A percentile compares a stretch with the other conserved stretches of the same genome.
Conservation (phyloP, 139 green algal genomes). For the Desmodesmus armatus region DNA sequence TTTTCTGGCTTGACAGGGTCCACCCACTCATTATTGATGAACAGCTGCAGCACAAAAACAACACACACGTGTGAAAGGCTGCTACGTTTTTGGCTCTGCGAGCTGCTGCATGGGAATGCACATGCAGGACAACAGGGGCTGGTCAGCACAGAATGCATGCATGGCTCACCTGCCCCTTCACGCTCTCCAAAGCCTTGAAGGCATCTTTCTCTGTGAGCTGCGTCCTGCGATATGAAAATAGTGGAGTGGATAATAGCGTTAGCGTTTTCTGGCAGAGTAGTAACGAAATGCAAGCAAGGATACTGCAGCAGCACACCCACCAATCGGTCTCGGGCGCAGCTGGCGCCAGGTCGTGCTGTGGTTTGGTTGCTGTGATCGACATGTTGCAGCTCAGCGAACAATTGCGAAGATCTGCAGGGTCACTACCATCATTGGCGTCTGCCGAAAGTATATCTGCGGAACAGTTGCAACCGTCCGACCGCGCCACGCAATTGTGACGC, state of each 20-base stretch:
- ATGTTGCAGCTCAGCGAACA: too few relatives aligned
- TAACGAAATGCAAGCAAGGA: not conserved
- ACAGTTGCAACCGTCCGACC: too few relatives aligned
- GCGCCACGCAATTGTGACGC: too few relatives aligned
- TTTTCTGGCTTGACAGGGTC: slow-evolving; percentile 13
- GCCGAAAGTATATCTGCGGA: too few relatives aligned
- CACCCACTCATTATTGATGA: slow-evolving; percentile 45
- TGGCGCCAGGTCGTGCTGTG: slow-evolving; percentile 22
- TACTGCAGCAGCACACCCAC: not conserved
- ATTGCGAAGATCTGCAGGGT: too few relatives aligned
- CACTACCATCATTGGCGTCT: too few relatives aligned
- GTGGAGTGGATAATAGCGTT: too few relatives aligned
- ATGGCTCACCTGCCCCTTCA: slow-evolving; percentile 13
- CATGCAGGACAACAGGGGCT: not conserved
- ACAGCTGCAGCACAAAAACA: slow-evolving; percentile 31
- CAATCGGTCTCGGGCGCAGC: slow-evolving; percentile 19
- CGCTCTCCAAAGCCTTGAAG: slow-evolving; percentile 13
- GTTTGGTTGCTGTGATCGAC: slow-evolving; percentile 32
- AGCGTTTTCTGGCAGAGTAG: not conserved
- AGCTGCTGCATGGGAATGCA: not conserved
- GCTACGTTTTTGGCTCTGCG: not conserved
- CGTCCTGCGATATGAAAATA: slow-evolving; percentile 36
- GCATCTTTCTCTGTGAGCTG: slow-evolving; percentile 45
- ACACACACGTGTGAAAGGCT: not conserved
- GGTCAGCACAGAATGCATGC: not conserved